Evolutionary conservation across 768 basidiomycete species (phyloP).

Genomic region (Clavulina sp.): DNA sequence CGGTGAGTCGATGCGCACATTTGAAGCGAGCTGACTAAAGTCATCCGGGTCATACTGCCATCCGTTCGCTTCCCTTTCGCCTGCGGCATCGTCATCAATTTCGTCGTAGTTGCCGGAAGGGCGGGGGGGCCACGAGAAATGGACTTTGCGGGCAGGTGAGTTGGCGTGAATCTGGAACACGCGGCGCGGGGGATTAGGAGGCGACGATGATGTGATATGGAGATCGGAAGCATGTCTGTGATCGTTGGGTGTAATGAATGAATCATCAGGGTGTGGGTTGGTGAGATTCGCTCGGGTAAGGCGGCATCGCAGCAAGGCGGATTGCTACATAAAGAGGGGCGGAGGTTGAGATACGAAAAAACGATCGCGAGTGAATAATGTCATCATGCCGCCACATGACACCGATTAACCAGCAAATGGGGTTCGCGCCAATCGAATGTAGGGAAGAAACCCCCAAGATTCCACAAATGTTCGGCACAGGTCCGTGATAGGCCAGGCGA

Average conservation of each 20-base stretch:
- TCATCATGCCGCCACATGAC: too few relatives aligned
- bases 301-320: not conserved
- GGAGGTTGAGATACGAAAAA: too few relatives aligned
- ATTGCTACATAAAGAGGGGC: too few relatives aligned
- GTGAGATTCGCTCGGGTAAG: not conserved
- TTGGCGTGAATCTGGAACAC: slow-evolving; percentile 70
- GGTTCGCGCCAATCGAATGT: too few relatives aligned
- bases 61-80: too few relatives aligned
- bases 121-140: slow-evolving; percentile 70
- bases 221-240: not conserved
- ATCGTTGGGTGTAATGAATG: not conserved
- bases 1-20: slow-evolving; percentile 33
- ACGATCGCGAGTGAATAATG: too few relatives aligned
- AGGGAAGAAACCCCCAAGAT: too few relatives aligned
- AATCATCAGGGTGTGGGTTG: not conserved
- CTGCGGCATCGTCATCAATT: too few relatives aligned
- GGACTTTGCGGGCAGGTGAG: slow-evolving; percentile 34
- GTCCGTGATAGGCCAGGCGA: too few relatives aligned
- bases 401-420: too few relatives aligned
- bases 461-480: too few relatives aligned
- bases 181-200: slow-evolving; percentile 19
- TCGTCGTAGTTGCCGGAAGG: too few relatives aligned
- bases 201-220: not conserved
- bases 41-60: slow-evolving; percentile 26
- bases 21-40: slow-evolving; percentile 42